Evolutionary conservation across 1,284 basidiomycete species (phyloP).

Genomic region (Trichosporon asahii): DNA sequence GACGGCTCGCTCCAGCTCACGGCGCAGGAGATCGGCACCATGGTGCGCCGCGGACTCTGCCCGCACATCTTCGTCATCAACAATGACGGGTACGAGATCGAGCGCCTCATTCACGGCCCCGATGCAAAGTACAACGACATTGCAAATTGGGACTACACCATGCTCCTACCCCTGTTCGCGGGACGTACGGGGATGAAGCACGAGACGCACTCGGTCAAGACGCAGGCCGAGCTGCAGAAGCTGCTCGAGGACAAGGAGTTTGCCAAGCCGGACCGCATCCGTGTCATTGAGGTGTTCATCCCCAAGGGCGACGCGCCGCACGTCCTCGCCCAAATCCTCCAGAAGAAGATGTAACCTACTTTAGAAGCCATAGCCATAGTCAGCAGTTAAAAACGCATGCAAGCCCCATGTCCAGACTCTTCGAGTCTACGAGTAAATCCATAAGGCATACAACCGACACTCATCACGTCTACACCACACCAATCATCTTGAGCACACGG

Average conservation of each 20-base stretch:
- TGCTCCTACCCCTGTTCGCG: slow-evolving; percentile 48
- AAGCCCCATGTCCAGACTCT: not conserved
- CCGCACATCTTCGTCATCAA: slow-evolving; percentile 65
- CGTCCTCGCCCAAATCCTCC: slow-evolving; percentile 15
- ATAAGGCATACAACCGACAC: not conserved
- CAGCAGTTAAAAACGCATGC: not conserved
- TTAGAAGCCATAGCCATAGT: slow-evolving; percentile 1
- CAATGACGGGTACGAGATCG: slow-evolving; percentile 86
- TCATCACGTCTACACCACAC: slow-evolving; percentile 32
- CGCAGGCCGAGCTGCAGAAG: slow-evolving; percentile 58
- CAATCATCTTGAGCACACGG: slow-evolving; percentile 47
- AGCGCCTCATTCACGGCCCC: slow-evolving; percentile 60
- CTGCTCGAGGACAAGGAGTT: slow-evolving; percentile 46
- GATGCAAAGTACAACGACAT: slow-evolving; percentile 54
- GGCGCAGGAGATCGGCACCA: slow-evolving; percentile 55
- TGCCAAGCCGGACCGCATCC: slow-evolving; percentile 42
- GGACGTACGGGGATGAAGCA: slow-evolving; percentile 28
- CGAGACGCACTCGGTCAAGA: slow-evolving; percentile 43
- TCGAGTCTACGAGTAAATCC: not conserved
- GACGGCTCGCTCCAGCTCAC: slow-evolving; percentile 56
- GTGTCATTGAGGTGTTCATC: slow-evolving; percentile 51
- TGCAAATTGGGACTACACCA: slow-evolving; percentile 50
- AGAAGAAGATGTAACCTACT: slow-evolving; percentile 1
- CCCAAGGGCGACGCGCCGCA: slow-evolving; percentile 41
- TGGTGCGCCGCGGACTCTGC: slow-evolving; percentile 52